Conservation (phyloP, 2,329 filamentous ascomycete genomes). For the Geosmithia flava region DNA sequence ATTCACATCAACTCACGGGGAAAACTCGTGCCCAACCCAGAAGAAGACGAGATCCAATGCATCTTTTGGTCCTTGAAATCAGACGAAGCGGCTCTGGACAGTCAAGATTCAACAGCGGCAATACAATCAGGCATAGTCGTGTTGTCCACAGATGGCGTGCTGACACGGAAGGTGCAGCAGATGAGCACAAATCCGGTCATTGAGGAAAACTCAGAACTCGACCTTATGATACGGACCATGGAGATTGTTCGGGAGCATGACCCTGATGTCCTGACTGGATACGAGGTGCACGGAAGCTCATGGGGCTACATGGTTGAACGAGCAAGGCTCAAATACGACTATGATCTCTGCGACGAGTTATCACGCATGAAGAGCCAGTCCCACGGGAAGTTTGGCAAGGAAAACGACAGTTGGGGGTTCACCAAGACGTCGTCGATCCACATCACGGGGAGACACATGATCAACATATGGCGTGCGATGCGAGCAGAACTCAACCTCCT, state of each 20-base stretch:
- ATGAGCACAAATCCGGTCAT: slow-evolving; percentile 53
- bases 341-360: slow-evolving; percentile 81
- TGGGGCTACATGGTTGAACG: slow-evolving; percentile 96
- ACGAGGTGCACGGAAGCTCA: slow-evolving; percentile 83
- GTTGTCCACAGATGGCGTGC: slow-evolving; percentile 47
- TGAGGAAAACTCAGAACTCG: slow-evolving; percentile 68
- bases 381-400: slow-evolving; percentile 73
- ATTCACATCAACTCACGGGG: slow-evolving; percentile 82
- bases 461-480: slow-evolving; percentile 97
- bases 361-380: slow-evolving; percentile 79
- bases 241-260: slow-evolving; percentile 75
- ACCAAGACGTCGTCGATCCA: slow-evolving; percentile 85
- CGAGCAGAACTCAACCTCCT: slow-evolving; percentile 79
- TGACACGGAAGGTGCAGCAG: slow-evolving; percentile 49
- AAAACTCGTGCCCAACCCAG: slow-evolving; percentile 73
- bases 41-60: slow-evolving; percentile 76
- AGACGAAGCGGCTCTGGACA: slow-evolving; percentile 48
- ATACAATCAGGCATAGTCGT: slow-evolving; percentile 61
- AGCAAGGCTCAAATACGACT: slow-evolving; percentile 75
- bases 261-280: slow-evolving; percentile 87
- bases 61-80: slow-evolving; percentile 86
- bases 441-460: slow-evolving; percentile 89
- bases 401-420: slow-evolving; percentile 85
- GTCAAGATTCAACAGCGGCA: slow-evolving; percentile 26
- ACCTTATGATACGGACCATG: slow-evolving; percentile 74